Evolutionary conservation across 805 yeast species (phyloP), one percentile per base, ranked within the genome.

Genomic region (Starmerella vitae): DNA sequence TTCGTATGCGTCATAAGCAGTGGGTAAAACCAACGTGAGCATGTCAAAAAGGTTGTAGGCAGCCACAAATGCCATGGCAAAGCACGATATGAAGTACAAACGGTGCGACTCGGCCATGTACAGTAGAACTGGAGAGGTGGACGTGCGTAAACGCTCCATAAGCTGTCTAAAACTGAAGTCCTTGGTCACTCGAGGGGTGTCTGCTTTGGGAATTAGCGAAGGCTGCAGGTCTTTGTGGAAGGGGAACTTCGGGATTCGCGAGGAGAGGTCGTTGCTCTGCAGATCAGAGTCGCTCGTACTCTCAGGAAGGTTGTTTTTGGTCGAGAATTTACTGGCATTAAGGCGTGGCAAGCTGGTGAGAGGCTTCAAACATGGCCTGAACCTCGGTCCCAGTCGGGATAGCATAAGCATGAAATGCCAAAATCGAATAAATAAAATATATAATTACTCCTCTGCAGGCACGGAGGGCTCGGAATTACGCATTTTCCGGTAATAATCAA

Each of bases 81-180:
- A 72, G 54, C 81, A 71, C 17, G 74, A 69, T 9, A 80, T 61
- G 56, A 81, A 82, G 57, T 81, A 83, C 24, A 80, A 63, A 41
- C 79, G 64, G 54, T 83, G 93, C 0, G 91, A 81, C 58, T 83
- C 93, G 20, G 85, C 74, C 63, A 81, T 88, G 58, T 82, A 83
- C 32, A 82, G 67, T 38, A 82, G 62, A 52, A 81, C 93, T 1
- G 88, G 88, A 34, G 69, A 67, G 10, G 59, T 60, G 48, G 76
- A 72, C 29, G 62, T 60, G 43, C 68, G 63, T 44, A 82, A 60
- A 9, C 71, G 66, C 41, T 68, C 68, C 49, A 78, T 62, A 60
- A 83, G 74, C 54, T 77, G 77, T 5, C 72, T 61, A 47, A 83
- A 70, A 4, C 74, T 64, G 52, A 70, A 59, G 20, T 57, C 50